A percentile compares a stretch with the other conserved stretches of the same genome.
Conservation (phyloP, 108 stramenopile genomes). For the Cyclotella sp. region DNA sequence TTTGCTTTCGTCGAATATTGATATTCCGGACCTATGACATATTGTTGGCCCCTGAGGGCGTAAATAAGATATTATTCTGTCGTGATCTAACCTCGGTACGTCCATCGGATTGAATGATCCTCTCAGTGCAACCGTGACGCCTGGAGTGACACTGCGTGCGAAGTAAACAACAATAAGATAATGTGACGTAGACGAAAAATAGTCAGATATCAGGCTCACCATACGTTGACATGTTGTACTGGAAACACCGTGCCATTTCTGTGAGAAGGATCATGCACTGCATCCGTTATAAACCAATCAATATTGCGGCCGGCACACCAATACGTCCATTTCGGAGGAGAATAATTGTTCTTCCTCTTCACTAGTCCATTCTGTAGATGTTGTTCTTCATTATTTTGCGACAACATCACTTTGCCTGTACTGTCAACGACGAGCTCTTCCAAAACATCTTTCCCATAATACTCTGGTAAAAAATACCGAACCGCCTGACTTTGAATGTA, state of each 20-base stretch:
- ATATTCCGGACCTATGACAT: constrained; percentile 31
- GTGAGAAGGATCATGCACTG: constrained; percentile 36
- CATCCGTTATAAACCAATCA: constrained; percentile 52
- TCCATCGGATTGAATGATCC: constrained; percentile 28
- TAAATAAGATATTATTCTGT: constrained; percentile 36
- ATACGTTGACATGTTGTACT: constrained; percentile 34
- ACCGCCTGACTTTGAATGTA: constrained; percentile 66
- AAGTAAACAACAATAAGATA: background rate
- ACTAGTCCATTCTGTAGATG: background rate
- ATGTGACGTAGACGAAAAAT: background rate
- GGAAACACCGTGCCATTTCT: constrained; percentile 42
- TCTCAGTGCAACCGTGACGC: constrained; percentile 38
- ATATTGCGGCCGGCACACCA: constrained; percentile 50
- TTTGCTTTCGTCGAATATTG: constrained; percentile 21
- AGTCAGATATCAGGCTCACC: no score
- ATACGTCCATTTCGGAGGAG: constrained; percentile 51
- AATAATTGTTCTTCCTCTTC: constrained; percentile 12
- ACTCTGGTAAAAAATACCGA: constrained; percentile 48
- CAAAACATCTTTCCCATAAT: constrained; percentile 22
- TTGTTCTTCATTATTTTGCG: constrained; percentile 5
- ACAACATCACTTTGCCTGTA: background rate
- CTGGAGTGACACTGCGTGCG: constrained; percentile 36
- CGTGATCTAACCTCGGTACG: constrained; percentile 45
- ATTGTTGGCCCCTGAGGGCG: constrained; percentile 10
- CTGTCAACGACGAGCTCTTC: background rate